Base-by-base conservation (phyloP, 495 filamentous ascomycete genomes). In the Pyrenula massariospora region DNA sequence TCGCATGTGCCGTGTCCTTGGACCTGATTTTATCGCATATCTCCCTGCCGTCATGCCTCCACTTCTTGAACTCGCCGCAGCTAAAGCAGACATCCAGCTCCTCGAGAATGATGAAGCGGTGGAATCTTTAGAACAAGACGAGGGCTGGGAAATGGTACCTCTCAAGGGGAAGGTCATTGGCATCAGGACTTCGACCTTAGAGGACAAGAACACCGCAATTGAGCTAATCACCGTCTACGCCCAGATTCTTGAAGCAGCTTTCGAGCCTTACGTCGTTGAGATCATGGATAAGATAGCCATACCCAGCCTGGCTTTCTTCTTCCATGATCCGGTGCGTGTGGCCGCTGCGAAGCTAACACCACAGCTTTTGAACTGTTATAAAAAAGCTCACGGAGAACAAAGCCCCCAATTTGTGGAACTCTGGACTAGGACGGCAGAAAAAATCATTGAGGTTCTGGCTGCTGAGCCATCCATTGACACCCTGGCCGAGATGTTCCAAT, bases 191-290 rank as follows among this genome's bases (percentile, higher is more conserved):
- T 95, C 88, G 63, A 85, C 87, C 1, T 80, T 99, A 61, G 94
- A 99, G 62, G 94, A 99, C 69, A 99, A 99, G 78, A 89, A 97
- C 69, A 95, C 95, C 77, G 94, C 94, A 24, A 96, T 97, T 58
- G 94, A 99, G 69, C 80, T 99, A 48, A 87, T 99, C 57, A 89
- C 92, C 54, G 91, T 97, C 51, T 97, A 99, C 67, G 92, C 94
- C 22, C 91, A 96, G 64, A 88, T 93, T 21, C 78, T 99, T 25
- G 88, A 96, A 68, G 88, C 79, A 2, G 84, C 87, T 24, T 97
- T 99, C 65, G 91, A 93, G 59, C 88, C 87, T 1, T 96, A 95
- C 59, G 94, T 95, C 25, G 70, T 85, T 22, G 84, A 95, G 48
- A 95, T 95, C 58, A 93, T 96, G 88, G 90, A 93, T 69, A 93